These are phyloP conservation scores for Chenopodium suecicum DNA, from an alignment of 148 eudicot species.

Conservation along the genomic window DNA sequence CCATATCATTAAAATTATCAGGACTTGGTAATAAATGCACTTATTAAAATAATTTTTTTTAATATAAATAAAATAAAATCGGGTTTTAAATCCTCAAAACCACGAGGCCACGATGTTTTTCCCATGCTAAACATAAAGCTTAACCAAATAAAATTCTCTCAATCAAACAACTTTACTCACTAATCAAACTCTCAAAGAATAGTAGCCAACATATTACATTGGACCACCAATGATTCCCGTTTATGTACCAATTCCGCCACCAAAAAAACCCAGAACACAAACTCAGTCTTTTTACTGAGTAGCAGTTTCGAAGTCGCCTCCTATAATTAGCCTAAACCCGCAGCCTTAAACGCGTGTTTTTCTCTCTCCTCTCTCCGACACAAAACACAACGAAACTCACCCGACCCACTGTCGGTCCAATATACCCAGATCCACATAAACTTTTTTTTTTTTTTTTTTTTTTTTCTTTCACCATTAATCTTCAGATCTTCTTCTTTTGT, in stretches of 20 bases:
- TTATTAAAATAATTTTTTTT: background rate
- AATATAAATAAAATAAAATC: background rate
- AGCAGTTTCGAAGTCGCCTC: background rate
- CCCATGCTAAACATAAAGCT: too few species aligned
- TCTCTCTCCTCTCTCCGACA: constrained; percentile 12
- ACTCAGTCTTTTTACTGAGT: background rate
- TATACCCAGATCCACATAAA: constrained; percentile 10
- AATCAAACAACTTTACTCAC: background rate
- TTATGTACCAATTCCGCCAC: background rate
- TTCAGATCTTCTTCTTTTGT: background rate
- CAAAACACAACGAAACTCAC: constrained; percentile 2
- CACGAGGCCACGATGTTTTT: background rate
- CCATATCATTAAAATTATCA: background rate
- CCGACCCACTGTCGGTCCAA: constrained; percentile 24
- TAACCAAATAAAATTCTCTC: background rate
- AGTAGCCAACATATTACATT: background rate
- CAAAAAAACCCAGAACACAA: background rate
- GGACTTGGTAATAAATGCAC: background rate
- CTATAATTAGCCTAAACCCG: constrained; percentile 10
- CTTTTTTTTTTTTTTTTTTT: constrained; percentile 10
- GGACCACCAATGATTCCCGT: background rate
- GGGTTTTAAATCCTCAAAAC: too few species aligned
- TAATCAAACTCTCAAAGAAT: background rate
- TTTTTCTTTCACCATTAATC: background rate
- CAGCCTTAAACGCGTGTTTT: constrained; percentile 26